Base-by-base conservation (phyloP, 345 rosid species). In the Linum usitatissimum region DNA sequence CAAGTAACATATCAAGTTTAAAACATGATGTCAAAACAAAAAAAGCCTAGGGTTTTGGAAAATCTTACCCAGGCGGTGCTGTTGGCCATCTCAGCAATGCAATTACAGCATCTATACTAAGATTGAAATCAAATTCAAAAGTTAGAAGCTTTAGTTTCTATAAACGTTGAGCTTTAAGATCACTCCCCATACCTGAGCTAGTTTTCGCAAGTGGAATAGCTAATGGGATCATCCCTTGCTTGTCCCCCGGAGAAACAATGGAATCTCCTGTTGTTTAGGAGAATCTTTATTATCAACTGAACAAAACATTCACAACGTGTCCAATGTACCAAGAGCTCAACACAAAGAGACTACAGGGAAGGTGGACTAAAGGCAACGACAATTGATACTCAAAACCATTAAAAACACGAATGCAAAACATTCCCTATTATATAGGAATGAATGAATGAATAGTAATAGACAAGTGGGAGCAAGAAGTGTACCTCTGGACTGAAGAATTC, bases 401-500 rank as follows among this genome's bases (percentile, higher is more conserved):
- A n/a, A n/a, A n/a, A n/a, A n/a, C n/a, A n/a, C 4, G 9, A 57
- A 57, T 30, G 30, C 13, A 6, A 57, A n/a, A 18, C 60, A 2
- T 21, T 12, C 15, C 7, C 60, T n/a, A 9, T 57, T 30, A 57
- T 20, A 18, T 13, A 20, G n/a, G n/a, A n/a, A n/a, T n/a, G n/a
- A n/a, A n/a, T n/a, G n/a, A n/a, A n/a, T 20, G 30, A 20, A 13
- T 6, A 6, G 21, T 8, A 19, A 21, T 6, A n/a, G 60, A 57
- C 14, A 10, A 18, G 30, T 57, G 1, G 21, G 8, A 55, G 9
- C 23, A 28, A n/a, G 57, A 6, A 13, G 6, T 36, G 30, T 64
- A 87, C 96, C 96, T 84, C 78, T 86, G 54, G 81, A 77, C 66
- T 34, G 78, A 62, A 83, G 89, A 57, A 86, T 74, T 18, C 64